These are phyloP conservation scores for Aspergillus sp. DNA, from an alignment of 2,329 filamentous ascomycete genomes.

Conservation along the genomic window DNA sequence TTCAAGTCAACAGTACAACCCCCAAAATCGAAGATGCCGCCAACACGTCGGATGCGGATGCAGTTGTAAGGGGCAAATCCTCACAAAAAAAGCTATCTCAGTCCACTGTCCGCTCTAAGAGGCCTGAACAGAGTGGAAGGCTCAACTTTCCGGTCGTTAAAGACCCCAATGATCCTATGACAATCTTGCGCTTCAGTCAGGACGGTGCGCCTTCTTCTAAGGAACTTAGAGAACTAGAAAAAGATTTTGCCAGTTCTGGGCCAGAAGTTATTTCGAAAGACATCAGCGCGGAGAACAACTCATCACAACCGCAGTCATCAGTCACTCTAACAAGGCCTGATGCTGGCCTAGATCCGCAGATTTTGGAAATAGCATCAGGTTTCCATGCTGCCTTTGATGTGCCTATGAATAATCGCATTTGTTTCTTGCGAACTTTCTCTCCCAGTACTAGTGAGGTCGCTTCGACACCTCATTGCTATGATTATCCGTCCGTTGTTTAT, in stretches of 20 bases:
- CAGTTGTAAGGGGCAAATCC: conserved; percentile 9
- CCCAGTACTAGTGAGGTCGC: conserved; percentile 49
- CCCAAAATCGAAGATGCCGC: conserved; percentile 1
- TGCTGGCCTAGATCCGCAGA: conserved; percentile 18
- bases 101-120: conserved; percentile 29
- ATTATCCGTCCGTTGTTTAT: conserved; percentile 71
- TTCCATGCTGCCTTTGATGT: conserved; percentile 36
- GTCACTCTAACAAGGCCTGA: conserved; percentile 17
- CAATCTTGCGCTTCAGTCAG: conserved; percentile 67
- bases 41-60: conserved; percentile 11
- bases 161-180: conserved; percentile 67
- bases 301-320: conserved; percentile 23
- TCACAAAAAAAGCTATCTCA: conserved; percentile 30
- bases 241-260: conserved; percentile 12
- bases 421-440: conserved; percentile 28
- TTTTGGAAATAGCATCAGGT: conserved; percentile 20
- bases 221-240: conserved; percentile 31
- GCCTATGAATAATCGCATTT: conserved; percentile 21
- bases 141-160: conserved; percentile 76
- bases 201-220: conserved; percentile 56
- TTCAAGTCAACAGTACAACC: not conserved
- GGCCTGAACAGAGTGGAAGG: conserved; percentile 42
- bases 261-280: conserved; percentile 9
- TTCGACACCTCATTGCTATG: conserved; percentile 57
- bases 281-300: conserved; percentile 9